phyloP scores from a whole-genome alignment of 208 protist genomes.

The Leishmania aethiopica region DNA sequence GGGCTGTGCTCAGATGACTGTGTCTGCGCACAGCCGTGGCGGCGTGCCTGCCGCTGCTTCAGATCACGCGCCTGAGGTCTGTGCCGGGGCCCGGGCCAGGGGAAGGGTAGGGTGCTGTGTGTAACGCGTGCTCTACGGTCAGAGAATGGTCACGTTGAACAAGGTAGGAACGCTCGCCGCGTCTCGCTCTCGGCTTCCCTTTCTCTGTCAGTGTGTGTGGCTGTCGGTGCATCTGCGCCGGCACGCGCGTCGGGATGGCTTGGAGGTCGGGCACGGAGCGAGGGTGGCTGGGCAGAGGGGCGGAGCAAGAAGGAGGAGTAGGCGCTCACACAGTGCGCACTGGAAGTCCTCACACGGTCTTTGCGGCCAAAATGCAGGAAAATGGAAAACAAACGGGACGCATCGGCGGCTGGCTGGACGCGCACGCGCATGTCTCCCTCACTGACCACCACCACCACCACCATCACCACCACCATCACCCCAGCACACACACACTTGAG shows the following conservation, averaged over 20 bases:
- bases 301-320: background rate
- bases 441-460: background rate
- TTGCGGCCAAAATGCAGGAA: background rate
- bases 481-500: background rate
- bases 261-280: background rate
- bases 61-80: background rate
- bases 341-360: background rate
- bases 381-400: background rate
- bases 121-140: background rate
- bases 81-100: background rate
- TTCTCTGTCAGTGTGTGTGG: background rate
- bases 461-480: no score
- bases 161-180: background rate
- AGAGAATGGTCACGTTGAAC: background rate
- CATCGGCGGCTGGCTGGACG: background rate
- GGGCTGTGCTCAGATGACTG: background rate
- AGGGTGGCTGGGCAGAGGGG: background rate
- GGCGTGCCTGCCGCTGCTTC: background rate
- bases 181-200: background rate
- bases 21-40: background rate
- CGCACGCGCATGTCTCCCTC: background rate
- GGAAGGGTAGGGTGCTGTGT: background rate
- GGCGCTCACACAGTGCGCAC: background rate
- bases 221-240: background rate
- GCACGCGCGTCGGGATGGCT: background rate